These are phyloP conservation scores for Eimeria sp. DNA, from an alignment of 169 alveolate species.

Conservation along the genomic window DNA sequence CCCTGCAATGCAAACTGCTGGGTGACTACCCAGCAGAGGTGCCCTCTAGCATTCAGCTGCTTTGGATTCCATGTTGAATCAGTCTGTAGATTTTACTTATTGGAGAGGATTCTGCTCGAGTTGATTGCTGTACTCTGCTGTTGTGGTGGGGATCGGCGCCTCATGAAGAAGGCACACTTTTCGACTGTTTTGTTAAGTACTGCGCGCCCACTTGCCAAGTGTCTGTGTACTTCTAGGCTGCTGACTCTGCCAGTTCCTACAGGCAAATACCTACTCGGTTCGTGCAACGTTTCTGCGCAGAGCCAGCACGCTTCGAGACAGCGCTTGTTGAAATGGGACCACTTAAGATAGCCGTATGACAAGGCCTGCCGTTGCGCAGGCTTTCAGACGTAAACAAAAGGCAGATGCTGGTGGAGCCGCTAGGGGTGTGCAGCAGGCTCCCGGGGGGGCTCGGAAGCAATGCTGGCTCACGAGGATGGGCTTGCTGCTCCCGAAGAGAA, in stretches of 20 bases:
- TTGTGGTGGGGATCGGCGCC: neutral
- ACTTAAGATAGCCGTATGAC: neutral
- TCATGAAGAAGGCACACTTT: neutral
- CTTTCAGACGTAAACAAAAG: neutral
- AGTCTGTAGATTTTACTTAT: neutral
- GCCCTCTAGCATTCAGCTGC: neutral
- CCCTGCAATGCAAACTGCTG: neutral
- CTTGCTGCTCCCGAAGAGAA: constrained; percentile 47
- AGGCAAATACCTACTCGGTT: neutral
- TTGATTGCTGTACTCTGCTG: neutral
- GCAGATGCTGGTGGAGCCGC: constrained; percentile 68
- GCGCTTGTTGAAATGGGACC: constrained; percentile 11
- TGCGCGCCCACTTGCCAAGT: neutral
- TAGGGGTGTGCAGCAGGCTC: constrained; percentile 56
- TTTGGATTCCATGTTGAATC: neutral
- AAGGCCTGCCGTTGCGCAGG: constrained; percentile 48
- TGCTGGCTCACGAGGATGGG: constrained; percentile 71
- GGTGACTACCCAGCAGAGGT: constrained; percentile 10
- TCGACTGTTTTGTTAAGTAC: neutral
- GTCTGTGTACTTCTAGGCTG: neutral
- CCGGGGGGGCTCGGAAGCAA: constrained; percentile 74
- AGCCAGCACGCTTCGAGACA: constrained; percentile 15
- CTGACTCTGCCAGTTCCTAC: neutral
- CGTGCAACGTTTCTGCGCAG: neutral
- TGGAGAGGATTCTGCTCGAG: neutral